Percentiles rank a stretch among this genome's conserved stretches.
Evolutionary conservation across 2,329 filamentous ascomycete species (phyloP).

Genomic region (Xylariaceae sp.): DNA sequence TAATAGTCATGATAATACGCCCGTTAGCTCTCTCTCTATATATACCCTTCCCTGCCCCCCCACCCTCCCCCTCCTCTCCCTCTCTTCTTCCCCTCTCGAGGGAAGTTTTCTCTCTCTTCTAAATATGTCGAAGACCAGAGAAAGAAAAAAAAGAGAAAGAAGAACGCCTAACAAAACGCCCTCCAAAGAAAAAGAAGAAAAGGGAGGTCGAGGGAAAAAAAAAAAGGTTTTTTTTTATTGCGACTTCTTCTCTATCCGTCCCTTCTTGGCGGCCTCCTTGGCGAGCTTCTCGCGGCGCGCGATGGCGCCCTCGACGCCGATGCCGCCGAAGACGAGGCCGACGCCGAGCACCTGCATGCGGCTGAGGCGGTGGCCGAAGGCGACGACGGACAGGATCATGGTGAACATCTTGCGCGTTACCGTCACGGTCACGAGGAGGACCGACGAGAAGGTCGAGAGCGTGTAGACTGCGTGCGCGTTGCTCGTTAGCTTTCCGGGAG

Average conservation of each 20-base stretch:
- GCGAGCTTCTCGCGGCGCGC: conserved; percentile 80
- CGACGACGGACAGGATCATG: conserved; percentile 94
- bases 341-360: conserved; percentile 95
- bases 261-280: conserved; percentile 69
- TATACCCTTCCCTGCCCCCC: no score
- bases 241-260: conserved; percentile 34
- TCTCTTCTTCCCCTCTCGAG: no score
- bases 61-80: no score
- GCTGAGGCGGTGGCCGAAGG: conserved; percentile 86
- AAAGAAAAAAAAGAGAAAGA: no score
- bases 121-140: no score
- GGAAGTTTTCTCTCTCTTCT: no score
- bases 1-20: no score
- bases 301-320: conserved; percentile 86
- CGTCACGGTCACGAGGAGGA: conserved; percentile 92
- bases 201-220: background rate
- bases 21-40: no score
- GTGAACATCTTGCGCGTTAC: conserved; percentile 99
- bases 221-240: conserved; percentile 11
- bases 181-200: background rate
- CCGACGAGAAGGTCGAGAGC: conserved; percentile 84
- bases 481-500: background rate
- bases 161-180: no score
- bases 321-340: conserved; percentile 88
- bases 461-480: conserved; percentile 69